Conservation (phyloP, 2,329 filamentous ascomycete genomes). For the Beauveria sp. region DNA sequence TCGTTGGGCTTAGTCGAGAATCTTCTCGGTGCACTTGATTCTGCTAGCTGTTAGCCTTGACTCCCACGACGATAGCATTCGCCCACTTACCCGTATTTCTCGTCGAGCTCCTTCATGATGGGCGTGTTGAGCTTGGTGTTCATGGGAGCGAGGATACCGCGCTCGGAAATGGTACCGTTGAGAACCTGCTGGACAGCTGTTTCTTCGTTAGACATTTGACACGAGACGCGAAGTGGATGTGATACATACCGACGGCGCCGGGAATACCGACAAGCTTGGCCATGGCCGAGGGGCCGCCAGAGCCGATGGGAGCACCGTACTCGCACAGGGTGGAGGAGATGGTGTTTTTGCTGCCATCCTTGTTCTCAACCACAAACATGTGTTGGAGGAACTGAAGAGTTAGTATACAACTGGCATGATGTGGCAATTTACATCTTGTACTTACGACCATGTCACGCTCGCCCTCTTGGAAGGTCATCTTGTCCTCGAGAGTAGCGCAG, state of each 20-base stretch:
- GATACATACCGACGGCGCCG: slow-evolving; percentile 27
- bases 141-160: slow-evolving; percentile 72
- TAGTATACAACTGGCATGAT: slow-evolving; percentile 22
- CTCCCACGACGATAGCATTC: accelerated
- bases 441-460: slow-evolving; percentile 76
- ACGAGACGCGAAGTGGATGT: not conserved
- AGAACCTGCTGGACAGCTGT: slow-evolving; percentile 74
- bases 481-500: slow-evolving; percentile 79
- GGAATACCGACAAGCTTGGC: slow-evolving; percentile 73
- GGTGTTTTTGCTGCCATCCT: slow-evolving; percentile 70
- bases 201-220: slow-evolving; percentile 24
- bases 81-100: slow-evolving; percentile 51
- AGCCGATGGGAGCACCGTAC: slow-evolving; percentile 72
- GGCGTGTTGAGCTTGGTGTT: slow-evolving; percentile 62
- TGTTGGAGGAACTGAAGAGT: slow-evolving; percentile 49
- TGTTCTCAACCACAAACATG: slow-evolving; percentile 77
- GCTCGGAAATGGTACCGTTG: slow-evolving; percentile 63
- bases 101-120: slow-evolving; percentile 69
- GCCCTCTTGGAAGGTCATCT: slow-evolving; percentile 78
- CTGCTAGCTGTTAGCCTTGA: not conserved
- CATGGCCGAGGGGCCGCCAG: slow-evolving; percentile 75
- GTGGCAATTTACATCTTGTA: slow-evolving; percentile 10
- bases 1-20: not conserved
- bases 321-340: slow-evolving; percentile 74
- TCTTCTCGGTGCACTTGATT: slow-evolving; percentile 10